phyloP scores from a whole-genome alignment of 2,329 filamentous ascomycete species.

The Pseudocercospora eumusae region DNA sequence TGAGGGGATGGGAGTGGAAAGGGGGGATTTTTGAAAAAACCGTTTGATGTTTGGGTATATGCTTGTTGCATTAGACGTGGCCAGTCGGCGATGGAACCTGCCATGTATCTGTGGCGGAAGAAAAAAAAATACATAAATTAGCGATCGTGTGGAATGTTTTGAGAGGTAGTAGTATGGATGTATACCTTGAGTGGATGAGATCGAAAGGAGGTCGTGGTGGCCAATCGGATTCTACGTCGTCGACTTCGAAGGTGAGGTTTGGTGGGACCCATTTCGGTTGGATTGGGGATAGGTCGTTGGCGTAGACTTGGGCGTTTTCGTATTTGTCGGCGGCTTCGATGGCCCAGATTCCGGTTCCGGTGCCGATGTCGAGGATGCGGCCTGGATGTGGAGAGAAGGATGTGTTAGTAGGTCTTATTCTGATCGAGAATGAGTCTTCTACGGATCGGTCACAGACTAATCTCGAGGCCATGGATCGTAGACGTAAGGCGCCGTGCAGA shows the following conservation, averaged over 20 bases:
- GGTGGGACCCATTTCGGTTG: slow-evolving; percentile 33
- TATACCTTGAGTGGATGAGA: slow-evolving; percentile 49
- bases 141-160: too few species aligned
- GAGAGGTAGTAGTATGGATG: too few species aligned
- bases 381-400: too few species aligned
- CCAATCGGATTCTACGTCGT: slow-evolving; percentile 24
- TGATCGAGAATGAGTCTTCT: too few species aligned
- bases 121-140: too few species aligned
- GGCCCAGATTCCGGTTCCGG: slow-evolving; percentile 47
- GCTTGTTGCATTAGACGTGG: slow-evolving; percentile 11
- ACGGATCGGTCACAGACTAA: too few species aligned
- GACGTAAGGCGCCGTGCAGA: too few species aligned
- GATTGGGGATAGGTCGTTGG: slow-evolving; percentile 42
- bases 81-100: slow-evolving; percentile 52
- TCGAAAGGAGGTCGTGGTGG: slow-evolving; percentile 39
- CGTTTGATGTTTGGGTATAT: slow-evolving; percentile 15
- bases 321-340: slow-evolving; percentile 39
- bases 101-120: slow-evolving; percentile 43
- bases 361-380: slow-evolving; percentile 43
- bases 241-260: slow-evolving; percentile 32
- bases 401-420: too few species aligned
- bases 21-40: background rate
- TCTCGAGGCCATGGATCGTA: too few species aligned
- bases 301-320: slow-evolving; percentile 39
- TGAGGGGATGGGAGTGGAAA: background rate